Conservation (phyloP, 2,329 filamentous ascomycete species). For the Xylaria arbuscula region DNA sequence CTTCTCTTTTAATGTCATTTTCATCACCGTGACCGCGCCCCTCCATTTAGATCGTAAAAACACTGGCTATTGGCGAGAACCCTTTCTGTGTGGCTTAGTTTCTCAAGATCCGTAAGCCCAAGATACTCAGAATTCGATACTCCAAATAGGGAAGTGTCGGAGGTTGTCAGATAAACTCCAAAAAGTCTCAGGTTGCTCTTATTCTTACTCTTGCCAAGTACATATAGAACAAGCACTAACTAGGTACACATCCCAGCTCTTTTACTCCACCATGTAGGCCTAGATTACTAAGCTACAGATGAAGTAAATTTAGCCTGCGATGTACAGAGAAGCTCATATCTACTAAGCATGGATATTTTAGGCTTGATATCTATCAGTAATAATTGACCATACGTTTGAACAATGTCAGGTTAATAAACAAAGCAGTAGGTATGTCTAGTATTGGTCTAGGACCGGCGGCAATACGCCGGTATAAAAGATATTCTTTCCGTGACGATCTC, state of each 20-base stretch:
- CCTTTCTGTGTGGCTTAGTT: background rate
- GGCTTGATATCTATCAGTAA: too few relatives aligned
- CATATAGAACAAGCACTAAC: background rate
- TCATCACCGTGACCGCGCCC: background rate
- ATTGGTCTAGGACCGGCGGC: too few relatives aligned
- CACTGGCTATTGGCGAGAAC: too few relatives aligned
- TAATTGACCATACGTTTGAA: too few relatives aligned
- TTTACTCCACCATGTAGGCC: background rate
- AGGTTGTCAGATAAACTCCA: background rate
- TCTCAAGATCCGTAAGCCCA: background rate
- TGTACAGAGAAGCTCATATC: background rate
- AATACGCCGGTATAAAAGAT: too few relatives aligned
- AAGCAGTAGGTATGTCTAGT: too few relatives aligned
- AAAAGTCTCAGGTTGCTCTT: background rate
- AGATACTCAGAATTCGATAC: background rate
- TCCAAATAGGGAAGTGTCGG: background rate
- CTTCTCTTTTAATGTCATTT: conserved; percentile 10
- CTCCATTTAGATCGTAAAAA: conserved; percentile 4
- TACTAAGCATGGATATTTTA: too few relatives aligned
- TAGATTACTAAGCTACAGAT: background rate
- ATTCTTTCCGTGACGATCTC: too few relatives aligned
- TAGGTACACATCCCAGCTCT: background rate
- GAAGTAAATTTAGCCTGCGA: background rate
- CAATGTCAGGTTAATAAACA: too few relatives aligned
- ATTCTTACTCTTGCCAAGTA: background rate